Evolutionary conservation across 2,329 filamentous ascomycete species (phyloP).

Genomic region (Apiospora sp.): DNA sequence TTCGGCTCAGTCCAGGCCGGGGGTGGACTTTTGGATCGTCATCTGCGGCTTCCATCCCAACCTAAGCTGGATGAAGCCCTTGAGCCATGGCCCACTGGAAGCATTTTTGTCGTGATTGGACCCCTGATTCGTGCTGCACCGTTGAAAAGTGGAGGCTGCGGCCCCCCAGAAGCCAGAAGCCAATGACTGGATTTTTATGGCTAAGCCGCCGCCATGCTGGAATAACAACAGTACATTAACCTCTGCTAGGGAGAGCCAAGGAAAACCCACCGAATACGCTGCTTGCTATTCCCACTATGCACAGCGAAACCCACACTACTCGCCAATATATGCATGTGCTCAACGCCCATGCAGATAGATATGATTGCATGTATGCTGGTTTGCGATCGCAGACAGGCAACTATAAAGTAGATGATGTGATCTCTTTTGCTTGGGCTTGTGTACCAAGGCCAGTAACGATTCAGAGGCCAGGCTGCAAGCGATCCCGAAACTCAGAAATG

Average conservation of each 20-base stretch:
- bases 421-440: not conserved
- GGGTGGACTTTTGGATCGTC: conserved; percentile 13
- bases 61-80: conserved; percentile 2
- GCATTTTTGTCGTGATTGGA: not conserved
- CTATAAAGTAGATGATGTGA: not conserved
- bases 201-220: conserved; percentile 8
- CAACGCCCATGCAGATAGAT: not conserved
- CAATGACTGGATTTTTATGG: not conserved
- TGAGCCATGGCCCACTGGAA: not conserved
- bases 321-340: not conserved
- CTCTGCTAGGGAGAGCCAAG: not conserved
- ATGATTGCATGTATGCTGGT: not conserved
- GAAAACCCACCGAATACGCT: conserved; percentile 4
- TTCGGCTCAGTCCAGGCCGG: not conserved
- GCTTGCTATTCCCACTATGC: not conserved
- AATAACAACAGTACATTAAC: conserved; percentile 9
- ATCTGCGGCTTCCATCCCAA: conserved; percentile 8
- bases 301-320: not conserved
- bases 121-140: conserved; percentile 1
- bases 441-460: not conserved
- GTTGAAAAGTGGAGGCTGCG: not conserved
- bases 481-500: not conserved
- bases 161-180: not conserved
- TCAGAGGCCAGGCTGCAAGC: not conserved
- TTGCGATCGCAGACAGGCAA: not conserved